Evolutionary conservation across 2,329 filamentous ascomycete species (phyloP).

Genomic region (Sclerotinia trifoliorum): DNA sequence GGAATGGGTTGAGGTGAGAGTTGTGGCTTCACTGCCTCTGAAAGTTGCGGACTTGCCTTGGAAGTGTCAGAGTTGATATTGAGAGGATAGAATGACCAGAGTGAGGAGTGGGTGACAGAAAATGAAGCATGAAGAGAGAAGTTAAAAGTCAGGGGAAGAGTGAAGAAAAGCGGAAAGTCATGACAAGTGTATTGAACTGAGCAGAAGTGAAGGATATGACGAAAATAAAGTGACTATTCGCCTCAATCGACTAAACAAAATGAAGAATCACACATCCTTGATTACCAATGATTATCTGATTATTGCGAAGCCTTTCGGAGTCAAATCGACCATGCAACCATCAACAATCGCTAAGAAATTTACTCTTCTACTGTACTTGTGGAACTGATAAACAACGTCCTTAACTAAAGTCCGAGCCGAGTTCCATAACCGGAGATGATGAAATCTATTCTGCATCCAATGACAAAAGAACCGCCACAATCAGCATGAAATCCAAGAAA

Average conservation of each 20-base stretch:
- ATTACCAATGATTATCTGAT: background rate
- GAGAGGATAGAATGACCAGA: background rate
- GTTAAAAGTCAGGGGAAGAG: background rate
- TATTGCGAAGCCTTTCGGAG: background rate
- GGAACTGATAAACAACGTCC: slow-evolving; percentile 3
- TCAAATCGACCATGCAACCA: slow-evolving; percentile 1
- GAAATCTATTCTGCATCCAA: background rate
- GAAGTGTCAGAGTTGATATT: background rate
- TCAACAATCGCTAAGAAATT: background rate
- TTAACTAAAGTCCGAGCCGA: background rate
- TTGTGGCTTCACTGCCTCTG: background rate
- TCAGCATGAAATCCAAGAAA: background rate
- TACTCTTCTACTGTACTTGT: background rate
- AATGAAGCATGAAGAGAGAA: no score
- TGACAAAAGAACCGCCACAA: background rate
- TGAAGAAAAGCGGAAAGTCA: background rate
- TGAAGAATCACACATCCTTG: background rate
- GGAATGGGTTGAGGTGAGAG: background rate
- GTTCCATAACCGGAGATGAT: background rate
- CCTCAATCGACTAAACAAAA: background rate
- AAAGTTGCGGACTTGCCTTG: background rate
- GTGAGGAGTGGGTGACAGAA: background rate
- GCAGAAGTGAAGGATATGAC: background rate
- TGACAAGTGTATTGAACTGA: background rate
- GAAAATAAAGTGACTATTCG: background rate